Percentiles rank a stretch among this genome's conserved stretches.
Conservation (phyloP, 352 stramenopile species). For the Phytophthora pistaciae region DNA sequence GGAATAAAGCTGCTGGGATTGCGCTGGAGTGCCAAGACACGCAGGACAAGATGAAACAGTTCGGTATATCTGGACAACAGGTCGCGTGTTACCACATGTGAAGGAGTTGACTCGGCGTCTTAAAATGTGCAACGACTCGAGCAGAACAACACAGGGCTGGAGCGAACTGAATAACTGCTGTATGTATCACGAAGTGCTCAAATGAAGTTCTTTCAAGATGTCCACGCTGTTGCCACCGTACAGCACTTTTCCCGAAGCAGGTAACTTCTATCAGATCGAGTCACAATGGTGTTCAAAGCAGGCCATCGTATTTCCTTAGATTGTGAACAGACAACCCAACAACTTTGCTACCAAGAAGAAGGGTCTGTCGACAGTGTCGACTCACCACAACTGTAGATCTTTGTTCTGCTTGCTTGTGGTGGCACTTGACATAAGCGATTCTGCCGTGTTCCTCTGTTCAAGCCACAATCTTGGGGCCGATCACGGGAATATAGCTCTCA, state of each 20-base stretch:
- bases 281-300: background rate
- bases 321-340: background rate
- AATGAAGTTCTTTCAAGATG: no score
- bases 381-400: background rate
- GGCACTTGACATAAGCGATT: background rate
- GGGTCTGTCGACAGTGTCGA: slow-evolving; percentile 3
- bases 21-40: no score
- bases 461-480: background rate
- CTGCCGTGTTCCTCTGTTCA: slow-evolving; percentile 16
- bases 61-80: background rate
- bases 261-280: no score
- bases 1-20: no score
- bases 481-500: background rate
- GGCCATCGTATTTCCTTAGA: slow-evolving; percentile 6
- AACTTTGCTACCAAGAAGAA: slow-evolving; percentile 13
- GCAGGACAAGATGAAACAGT: background rate
- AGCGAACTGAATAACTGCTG: no score
- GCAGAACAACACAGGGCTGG: no score
- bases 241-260: no score
- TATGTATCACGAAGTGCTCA: no score
- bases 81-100: background rate
- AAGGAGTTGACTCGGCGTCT: background rate
- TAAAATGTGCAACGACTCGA: no score
- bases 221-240: no score
- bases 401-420: background rate